Conservation (phyloP, 495 filamentous ascomycete species). For the Penicillium simplicissimum region DNA sequence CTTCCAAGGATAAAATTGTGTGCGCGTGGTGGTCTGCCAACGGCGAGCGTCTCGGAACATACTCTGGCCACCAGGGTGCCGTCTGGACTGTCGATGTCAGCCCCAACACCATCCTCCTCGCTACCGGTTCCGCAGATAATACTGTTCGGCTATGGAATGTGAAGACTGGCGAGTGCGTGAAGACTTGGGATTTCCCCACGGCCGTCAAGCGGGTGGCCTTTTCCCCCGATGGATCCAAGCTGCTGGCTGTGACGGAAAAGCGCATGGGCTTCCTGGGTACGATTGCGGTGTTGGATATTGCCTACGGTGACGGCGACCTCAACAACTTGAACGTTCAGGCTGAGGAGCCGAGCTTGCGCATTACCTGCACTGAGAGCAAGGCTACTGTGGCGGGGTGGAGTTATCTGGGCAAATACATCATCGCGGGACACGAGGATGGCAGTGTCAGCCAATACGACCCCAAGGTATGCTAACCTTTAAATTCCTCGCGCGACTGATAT, state of each 20-base stretch:
- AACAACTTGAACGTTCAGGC: conserved; percentile 61
- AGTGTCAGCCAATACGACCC: conserved; percentile 91
- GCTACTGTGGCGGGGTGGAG: conserved; percentile 97
- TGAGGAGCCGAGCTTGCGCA: conserved; percentile 76
- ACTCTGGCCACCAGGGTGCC: conserved; percentile 94
- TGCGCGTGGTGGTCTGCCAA: conserved; percentile 94
- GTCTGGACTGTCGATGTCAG: conserved; percentile 99
- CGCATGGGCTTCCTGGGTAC: conserved; percentile 93
- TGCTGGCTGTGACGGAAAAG: conserved; percentile 95
- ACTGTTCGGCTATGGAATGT: conserved; percentile 97
- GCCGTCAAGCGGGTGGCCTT: conserved; percentile 97
- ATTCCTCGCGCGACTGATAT: neutral
- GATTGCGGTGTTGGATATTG: conserved; percentile 87
- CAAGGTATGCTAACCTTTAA: conserved; percentile 59
- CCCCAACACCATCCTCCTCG: conserved; percentile 89
- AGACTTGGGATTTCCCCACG: conserved; percentile 95
- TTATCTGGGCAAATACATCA: conserved; percentile 88
- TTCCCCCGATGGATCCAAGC: conserved; percentile 81
- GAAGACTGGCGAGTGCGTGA: conserved; percentile 86
- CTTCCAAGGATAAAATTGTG: conserved; percentile 94
- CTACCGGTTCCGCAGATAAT: conserved; percentile 95
- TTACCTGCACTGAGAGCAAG: conserved; percentile 91
- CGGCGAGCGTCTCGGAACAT: conserved; percentile 92
- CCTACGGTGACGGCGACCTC: conserved; percentile 68
- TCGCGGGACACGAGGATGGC: conserved; percentile 96